phyloP scores from a whole-genome alignment of 768 basidiomycete species.

The Tylopilus plumbeoviolaceoides region DNA sequence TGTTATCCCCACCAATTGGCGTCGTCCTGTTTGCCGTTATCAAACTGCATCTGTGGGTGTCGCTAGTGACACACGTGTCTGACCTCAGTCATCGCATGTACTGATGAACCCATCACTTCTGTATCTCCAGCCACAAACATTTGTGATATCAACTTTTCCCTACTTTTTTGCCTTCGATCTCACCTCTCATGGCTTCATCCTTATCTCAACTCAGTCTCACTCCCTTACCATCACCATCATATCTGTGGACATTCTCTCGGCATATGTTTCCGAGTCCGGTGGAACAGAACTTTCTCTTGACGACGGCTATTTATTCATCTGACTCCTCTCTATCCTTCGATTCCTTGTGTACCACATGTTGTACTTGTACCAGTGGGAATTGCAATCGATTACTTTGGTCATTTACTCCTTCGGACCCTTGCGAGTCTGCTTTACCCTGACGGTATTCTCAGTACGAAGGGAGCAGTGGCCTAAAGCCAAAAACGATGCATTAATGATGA shows the following conservation, averaged over 20 bases:
- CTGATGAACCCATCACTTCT: conserved; percentile 17
- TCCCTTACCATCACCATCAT: too few relatives aligned
- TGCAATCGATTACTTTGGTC: not conserved
- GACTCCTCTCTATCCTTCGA: not conserved
- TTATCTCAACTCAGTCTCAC: not conserved
- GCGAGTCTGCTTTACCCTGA: too few relatives aligned
- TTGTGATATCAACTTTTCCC: too few relatives aligned
- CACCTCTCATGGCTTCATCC: not conserved
- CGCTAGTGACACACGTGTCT: not conserved
- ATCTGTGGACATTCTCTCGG: not conserved
- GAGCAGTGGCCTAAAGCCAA: too few relatives aligned
- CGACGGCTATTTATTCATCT: not conserved
- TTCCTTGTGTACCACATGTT: not conserved
- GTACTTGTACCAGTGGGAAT: not conserved
- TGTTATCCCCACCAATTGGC: not conserved
- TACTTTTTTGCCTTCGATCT: too few relatives aligned
- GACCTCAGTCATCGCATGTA: not conserved
- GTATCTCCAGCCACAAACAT: conserved; percentile 20
- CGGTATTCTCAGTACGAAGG: too few relatives aligned
- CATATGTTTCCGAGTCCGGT: too few relatives aligned
- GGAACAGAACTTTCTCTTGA: not conserved
- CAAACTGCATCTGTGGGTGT: conserved; percentile 18
- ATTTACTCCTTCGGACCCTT: not conserved
- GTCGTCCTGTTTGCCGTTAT: not conserved
- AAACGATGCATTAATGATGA: too few relatives aligned